A percentile compares a stretch with the other conserved stretches of the same genome.
phyloP scores from a whole-genome alignment of 2,329 filamentous ascomycete genomes.

The Penicillium fuscoglaucum region DNA sequence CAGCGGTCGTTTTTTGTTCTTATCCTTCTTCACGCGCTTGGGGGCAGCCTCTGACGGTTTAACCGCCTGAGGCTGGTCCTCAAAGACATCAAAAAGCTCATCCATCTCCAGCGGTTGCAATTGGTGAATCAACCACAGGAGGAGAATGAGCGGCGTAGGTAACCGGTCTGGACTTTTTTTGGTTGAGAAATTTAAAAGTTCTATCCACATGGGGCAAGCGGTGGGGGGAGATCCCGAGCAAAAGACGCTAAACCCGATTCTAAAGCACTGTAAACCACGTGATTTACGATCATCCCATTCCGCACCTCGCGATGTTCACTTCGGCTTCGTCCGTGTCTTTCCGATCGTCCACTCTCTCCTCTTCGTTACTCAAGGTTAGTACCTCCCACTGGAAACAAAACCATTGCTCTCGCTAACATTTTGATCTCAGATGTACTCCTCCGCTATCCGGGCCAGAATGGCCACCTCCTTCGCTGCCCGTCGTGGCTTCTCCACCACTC shows the following conservation, averaged over 20 bases:
- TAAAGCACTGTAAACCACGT: slow-evolving; percentile 10
- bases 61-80: slow-evolving; percentile 60
- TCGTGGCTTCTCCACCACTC: slow-evolving; percentile 92
- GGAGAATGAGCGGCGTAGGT: slow-evolving; percentile 14
- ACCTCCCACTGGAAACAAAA: slow-evolving; percentile 9
- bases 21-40: slow-evolving; percentile 54
- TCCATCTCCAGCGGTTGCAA: slow-evolving; percentile 56
- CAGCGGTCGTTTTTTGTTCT: slow-evolving; percentile 81
- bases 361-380: slow-evolving; percentile 37
- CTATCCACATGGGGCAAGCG: slow-evolving; percentile 29
- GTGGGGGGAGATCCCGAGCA: slow-evolving; percentile 17
- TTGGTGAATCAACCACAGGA: slow-evolving; percentile 19
- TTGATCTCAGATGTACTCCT: slow-evolving; percentile 69
- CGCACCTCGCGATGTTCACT: slow-evolving; percentile 26
- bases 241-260: background rate
- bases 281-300: slow-evolving; percentile 21
- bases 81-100: slow-evolving; percentile 80
- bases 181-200: slow-evolving; percentile 38
- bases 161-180: slow-evolving; percentile 23
- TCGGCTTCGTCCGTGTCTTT: slow-evolving; percentile 25
- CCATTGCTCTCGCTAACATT: slow-evolving; percentile 38
- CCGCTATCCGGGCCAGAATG: slow-evolving; percentile 62
- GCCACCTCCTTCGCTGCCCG: slow-evolving; percentile 70
- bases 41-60: slow-evolving; percentile 32
- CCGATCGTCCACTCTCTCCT: slow-evolving; percentile 27